Percentiles rank a stretch among this genome's conserved stretches.
Evolutionary conservation across 2,329 filamentous ascomycete species (phyloP).

Genomic region (Pseudogymnoascus sp.): DNA sequence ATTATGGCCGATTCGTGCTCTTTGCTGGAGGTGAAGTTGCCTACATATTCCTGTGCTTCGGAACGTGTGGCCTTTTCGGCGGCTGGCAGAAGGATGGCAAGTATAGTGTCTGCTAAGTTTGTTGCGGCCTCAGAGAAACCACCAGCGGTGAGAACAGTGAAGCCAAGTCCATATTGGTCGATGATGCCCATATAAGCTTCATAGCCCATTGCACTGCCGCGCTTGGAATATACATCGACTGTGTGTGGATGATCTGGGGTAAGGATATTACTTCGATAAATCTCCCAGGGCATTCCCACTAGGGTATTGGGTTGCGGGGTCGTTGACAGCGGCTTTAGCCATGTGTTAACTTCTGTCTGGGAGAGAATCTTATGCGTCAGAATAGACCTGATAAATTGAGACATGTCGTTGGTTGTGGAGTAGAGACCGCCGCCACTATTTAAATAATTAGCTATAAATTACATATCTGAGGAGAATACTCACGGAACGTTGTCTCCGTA

Average conservation of each 20-base stretch:
- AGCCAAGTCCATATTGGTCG: background rate
- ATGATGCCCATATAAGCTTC: conserved; percentile 1
- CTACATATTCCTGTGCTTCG: background rate
- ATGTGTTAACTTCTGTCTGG: background rate
- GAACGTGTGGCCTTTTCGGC: background rate
- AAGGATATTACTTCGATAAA: background rate
- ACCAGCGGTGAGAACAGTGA: background rate
- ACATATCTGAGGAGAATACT: background rate
- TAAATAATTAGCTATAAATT: background rate
- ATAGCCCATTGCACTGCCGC: background rate
- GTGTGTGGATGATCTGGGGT: conserved; percentile 2
- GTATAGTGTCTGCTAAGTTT: background rate
- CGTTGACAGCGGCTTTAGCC: conserved; percentile 11
- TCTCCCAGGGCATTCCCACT: conserved; percentile 10
- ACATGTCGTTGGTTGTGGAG: conserved; percentile 26
- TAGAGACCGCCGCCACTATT: conserved; percentile 32
- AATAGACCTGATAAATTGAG: conserved; percentile 23
- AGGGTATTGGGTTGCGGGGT: background rate
- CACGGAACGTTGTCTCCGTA: background rate
- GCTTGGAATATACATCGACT: conserved; percentile 3
- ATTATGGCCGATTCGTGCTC: background rate
- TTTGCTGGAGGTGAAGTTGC: conserved; percentile 1
- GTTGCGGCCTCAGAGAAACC: background rate
- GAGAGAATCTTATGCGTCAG: background rate
- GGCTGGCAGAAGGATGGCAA: background rate